Base-by-base conservation (phyloP, 1,284 basidiomycete genomes). In the Melampsora abietis-canadensis region DNA sequence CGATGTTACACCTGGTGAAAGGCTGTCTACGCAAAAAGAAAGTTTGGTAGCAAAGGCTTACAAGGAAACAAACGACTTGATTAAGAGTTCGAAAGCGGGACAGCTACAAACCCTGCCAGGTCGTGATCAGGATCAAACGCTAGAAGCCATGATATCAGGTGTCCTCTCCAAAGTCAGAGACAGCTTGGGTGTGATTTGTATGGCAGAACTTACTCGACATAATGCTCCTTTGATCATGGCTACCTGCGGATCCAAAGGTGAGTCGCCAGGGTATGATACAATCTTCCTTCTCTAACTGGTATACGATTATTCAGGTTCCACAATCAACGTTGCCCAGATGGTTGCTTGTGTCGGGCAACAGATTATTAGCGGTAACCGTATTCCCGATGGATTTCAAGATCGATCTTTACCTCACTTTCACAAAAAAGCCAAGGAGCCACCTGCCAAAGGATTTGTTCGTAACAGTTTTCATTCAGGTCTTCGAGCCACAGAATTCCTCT, bases 321-420 rank as follows among this genome's bases (percentile, higher is more conserved):
- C 94, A 78, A 97, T 98, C 84, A 98, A 99, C 83, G 96, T 99
- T 76, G 96, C 94, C 15, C 96, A 99, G 84, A 99, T 99, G 96
- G 96, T 98, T 76, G 96, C 96, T 78, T 97, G 94, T 87, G 96
- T 99, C 78, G 96, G 96, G 12, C 96, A 99, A 82, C 96, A 99
- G 81, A 98, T 98, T 83, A 98, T 98, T 78, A 89, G 92, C 30
- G 96, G 96, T 27, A 91, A 92, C 82, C 96, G 96, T 88, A 94
- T 99, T 7, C 94, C 94, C 0, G 92, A 98, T 85, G 96, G 95
- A 67, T 98, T 99, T 85, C 96, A 98, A 83, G 96, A 99, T 83
- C 92, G 96, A 63, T 97, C 96, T 0, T 86, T 99, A 27, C 96
- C 96, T 0, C 96, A 99, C 83, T 99, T 98, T 83, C 92, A 90